Evolutionary conservation across 2,329 filamentous ascomycete species (phyloP), one percentile per base, ranked within the genome.

Genomic region (Chaetomium sp.): DNA sequence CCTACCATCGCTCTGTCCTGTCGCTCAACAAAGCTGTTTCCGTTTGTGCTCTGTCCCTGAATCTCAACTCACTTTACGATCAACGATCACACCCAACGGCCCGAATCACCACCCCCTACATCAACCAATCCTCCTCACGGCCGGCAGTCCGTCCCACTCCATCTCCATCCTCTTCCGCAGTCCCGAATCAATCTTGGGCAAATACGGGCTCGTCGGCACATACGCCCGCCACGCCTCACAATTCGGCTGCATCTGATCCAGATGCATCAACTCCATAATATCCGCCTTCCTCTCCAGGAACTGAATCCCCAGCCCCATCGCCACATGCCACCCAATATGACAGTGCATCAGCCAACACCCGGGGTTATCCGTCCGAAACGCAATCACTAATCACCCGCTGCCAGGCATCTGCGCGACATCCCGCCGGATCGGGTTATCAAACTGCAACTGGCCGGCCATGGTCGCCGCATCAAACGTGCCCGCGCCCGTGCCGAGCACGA

Each of bases 341-440:
- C 74, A 77, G 61, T 77, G 75, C 63, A 76, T 69, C 14, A 76
- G 61, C 74, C 74, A 77, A 7, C 71, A 68, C 6, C 79, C 79
- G 0, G 78, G 79, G 62, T 81, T 81, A 61, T 82, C 74, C 0
- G 75, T 71, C 55, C 71, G 61, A 62, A 79, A 81, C 0, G 73
- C 78, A 4, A 81, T 66, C 1, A 74, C 74, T 6, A 81, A 60
- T 61, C 76, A 75, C 0, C 78, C 79, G 4, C 65, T 64, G 1
- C 65, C 63, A 0, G 74, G 73, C 1, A 81, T 63, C 55, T 75
- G 70, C 5, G 73, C 73, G 0, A 73, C 75, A 60, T 81, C 79
- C 27, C 79, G 67, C 0, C 78, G 70, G 1, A 75, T 69, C 1
- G 77, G 76, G 56, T 79, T 80, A 2, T 32, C 19, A 7, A 54